These are phyloP conservation scores for Grosmannia penicillata DNA, from an alignment of 2,329 filamentous ascomycete genomes.

Conservation along the genomic window DNA sequence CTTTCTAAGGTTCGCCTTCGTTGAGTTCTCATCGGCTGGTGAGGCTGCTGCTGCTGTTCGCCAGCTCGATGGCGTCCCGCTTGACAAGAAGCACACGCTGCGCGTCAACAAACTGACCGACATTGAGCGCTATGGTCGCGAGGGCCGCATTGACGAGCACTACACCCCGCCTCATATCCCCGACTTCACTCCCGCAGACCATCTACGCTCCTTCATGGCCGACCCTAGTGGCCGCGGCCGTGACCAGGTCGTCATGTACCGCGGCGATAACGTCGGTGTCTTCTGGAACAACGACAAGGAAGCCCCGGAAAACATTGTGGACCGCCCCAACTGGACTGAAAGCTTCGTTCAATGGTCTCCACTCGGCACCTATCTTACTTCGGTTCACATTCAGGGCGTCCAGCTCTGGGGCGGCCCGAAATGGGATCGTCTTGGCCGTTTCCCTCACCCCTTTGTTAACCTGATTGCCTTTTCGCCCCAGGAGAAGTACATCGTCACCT, in stretches of 20 bases:
- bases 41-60: conserved; percentile 85
- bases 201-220: conserved; percentile 83
- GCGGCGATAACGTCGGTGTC: conserved; percentile 79
- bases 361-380: conserved; percentile 83
- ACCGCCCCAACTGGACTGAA: conserved; percentile 94
- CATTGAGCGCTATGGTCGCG: conserved; percentile 87
- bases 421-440: conserved; percentile 83
- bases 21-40: conserved; percentile 83
- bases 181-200: conserved; percentile 81
- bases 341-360: conserved; percentile 98
- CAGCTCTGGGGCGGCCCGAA: conserved; percentile 89
- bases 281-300: conserved; percentile 99
- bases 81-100: conserved; percentile 95
- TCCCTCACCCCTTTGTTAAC: conserved; percentile 90
- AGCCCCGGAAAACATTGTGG: conserved; percentile 71
- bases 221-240: conserved; percentile 67
- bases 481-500: conserved; percentile 90
- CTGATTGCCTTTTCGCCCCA: conserved; percentile 87
- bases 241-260: conserved; percentile 93
- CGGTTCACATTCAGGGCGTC: conserved; percentile 89
- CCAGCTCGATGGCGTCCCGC: conserved; percentile 67
- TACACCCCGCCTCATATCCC: conserved; percentile 73
- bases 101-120: conserved; percentile 97
- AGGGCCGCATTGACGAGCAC: conserved; percentile 84
- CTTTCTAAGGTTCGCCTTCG: conserved; percentile 72